Conservation (phyloP, 2,329 filamentous ascomycete genomes). For the Neofusicoccum umdonicola region DNA sequence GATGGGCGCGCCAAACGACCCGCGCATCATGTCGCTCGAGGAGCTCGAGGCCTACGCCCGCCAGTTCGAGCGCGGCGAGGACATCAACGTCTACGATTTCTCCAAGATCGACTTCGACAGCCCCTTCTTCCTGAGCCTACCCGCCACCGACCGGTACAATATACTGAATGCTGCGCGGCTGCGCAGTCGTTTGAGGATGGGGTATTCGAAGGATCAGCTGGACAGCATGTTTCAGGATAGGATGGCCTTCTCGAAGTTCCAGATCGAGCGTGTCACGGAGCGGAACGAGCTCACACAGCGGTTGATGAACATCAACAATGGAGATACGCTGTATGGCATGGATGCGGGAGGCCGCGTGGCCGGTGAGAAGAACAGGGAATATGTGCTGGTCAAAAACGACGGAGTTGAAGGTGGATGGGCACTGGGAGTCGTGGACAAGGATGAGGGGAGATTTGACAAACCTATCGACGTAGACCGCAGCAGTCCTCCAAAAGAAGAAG, state of each 20-base stretch:
- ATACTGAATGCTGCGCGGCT: slow-evolving; percentile 92
- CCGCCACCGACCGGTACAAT: slow-evolving; percentile 89
- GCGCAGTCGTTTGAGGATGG: slow-evolving; percentile 87
- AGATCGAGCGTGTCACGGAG: slow-evolving; percentile 90
- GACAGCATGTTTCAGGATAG: slow-evolving; percentile 96
- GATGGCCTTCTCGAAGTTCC: slow-evolving; percentile 95
- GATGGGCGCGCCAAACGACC: slow-evolving; percentile 89
- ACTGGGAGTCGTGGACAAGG: slow-evolving; percentile 85
- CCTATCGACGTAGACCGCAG: slow-evolving; percentile 87
- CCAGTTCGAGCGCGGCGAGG: slow-evolving; percentile 89
- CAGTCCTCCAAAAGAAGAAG: slow-evolving; percentile 45
- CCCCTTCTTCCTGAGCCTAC: slow-evolving; percentile 89
- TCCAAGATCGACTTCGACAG: slow-evolving; percentile 98
- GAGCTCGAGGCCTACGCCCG: slow-evolving; percentile 91
- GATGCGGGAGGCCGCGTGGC: slow-evolving; percentile 69
- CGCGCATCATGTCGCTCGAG: slow-evolving; percentile 91
- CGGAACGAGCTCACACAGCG: slow-evolving; percentile 92
- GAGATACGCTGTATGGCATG: slow-evolving; percentile 59
- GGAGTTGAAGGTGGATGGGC: slow-evolving; percentile 95
- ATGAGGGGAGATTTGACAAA: slow-evolving; percentile 75
- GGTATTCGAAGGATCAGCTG: slow-evolving; percentile 91
- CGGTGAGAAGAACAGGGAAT: slow-evolving; percentile 86
- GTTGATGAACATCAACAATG: slow-evolving; percentile 78
- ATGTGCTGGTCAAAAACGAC: slow-evolving; percentile 93
- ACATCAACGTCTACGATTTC: slow-evolving; percentile 86